phyloP scores from a whole-genome alignment of 768 basidiomycete species.

The Macrolepiota dolichaula region DNA sequence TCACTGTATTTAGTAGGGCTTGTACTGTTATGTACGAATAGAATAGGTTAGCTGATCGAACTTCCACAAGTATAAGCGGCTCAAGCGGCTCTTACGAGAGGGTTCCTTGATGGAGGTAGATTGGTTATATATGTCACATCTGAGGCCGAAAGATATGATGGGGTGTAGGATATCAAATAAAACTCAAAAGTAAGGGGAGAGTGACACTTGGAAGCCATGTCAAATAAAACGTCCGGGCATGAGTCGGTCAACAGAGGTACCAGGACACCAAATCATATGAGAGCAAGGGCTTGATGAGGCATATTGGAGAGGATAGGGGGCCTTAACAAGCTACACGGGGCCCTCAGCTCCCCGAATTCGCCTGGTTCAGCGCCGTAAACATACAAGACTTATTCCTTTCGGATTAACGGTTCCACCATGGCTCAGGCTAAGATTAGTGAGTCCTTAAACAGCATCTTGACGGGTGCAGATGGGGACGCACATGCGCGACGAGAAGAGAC shows the following conservation, averaged over 20 bases:
- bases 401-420: no score
- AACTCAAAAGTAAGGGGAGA: neutral
- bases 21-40: neutral
- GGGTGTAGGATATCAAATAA: neutral
- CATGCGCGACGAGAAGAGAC: no score
- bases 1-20: conserved; percentile 19
- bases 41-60: neutral
- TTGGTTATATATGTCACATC: neutral
- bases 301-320: no score
- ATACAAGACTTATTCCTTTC: no score
- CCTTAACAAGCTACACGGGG: no score
- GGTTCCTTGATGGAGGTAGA: neutral
- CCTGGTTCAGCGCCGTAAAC: no score
- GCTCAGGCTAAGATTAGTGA: no score
- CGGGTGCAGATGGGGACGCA: no score
- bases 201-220: neutral
- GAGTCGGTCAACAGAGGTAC: neutral
- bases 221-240: neutral
- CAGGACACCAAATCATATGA: neutral
- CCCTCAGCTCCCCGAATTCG: no score
- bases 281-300: no score
- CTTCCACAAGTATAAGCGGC: neutral
- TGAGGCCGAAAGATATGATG: neutral
- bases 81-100: neutral
- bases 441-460: no score